Conservation (phyloP, 108 stramenopile genomes). For the Fragilaria crotonensis region DNA sequence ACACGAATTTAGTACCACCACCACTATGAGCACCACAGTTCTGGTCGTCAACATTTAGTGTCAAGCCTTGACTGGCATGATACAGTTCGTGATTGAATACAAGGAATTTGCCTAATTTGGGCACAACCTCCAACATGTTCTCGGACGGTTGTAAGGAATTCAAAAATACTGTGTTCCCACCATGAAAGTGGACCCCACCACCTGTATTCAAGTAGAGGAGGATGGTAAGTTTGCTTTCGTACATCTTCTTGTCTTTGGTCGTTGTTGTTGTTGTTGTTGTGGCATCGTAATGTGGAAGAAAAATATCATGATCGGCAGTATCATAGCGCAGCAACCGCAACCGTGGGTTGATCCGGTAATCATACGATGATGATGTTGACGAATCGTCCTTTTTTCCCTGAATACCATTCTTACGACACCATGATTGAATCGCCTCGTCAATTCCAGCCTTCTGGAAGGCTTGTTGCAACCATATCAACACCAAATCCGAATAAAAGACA, state of each 20-base stretch:
- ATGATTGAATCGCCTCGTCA: background rate
- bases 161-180: constrained; percentile 4
- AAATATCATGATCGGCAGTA: constrained; percentile 53
- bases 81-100: constrained; percentile 75
- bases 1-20: constrained; percentile 64
- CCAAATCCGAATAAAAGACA: constrained; percentile 40
- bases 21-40: constrained; percentile 47
- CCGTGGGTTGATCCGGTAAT: constrained; percentile 54
- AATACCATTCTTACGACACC: constrained; percentile 16
- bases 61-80: constrained; percentile 26
- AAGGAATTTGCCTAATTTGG: constrained; percentile 41
- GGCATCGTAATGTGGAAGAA: constrained; percentile 70
- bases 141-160: background rate
- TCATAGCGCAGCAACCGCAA: constrained; percentile 66
- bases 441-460: background rate
- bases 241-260: background rate
- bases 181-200: constrained; percentile 18
- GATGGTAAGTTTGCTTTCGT: constrained; percentile 45
- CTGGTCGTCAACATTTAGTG: too few species aligned
- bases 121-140: constrained; percentile 12
- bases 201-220: constrained; percentile 68
- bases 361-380: constrained; percentile 31
- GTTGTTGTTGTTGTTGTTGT: constrained; percentile 47
- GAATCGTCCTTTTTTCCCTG: background rate
- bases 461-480: constrained; percentile 33